Conservation (phyloP, 2,329 filamentous ascomycete genomes). For the Fusarium sp. region DNA sequence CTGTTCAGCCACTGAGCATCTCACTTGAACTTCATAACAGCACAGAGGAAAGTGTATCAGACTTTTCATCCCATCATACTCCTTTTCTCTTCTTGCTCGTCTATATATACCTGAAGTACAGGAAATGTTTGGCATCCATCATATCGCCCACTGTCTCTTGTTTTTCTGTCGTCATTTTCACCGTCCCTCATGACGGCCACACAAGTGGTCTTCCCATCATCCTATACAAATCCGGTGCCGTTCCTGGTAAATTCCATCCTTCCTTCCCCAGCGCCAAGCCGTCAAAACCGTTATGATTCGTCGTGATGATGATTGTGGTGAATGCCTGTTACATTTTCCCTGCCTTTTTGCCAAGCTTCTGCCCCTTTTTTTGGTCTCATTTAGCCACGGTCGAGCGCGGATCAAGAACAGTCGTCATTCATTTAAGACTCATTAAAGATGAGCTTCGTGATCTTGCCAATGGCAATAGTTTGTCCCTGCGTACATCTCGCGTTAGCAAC, state of each 20-base stretch:
- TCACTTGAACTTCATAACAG: neutral
- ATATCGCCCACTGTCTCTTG: constrained; percentile 38
- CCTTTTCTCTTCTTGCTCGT: constrained; percentile 39
- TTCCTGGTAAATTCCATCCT: constrained; percentile 11
- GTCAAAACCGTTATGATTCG: constrained; percentile 33
- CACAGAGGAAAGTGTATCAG: neutral
- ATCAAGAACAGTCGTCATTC: constrained; percentile 40
- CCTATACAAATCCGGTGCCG: constrained; percentile 41
- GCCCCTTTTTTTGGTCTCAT: constrained; percentile 17
- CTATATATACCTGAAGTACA: constrained; percentile 42
- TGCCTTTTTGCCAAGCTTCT: constrained; percentile 26
- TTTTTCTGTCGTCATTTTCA: constrained; percentile 29
- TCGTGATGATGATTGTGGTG: constrained; percentile 32
- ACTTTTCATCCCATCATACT: constrained; percentile 14
- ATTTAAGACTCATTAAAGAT: constrained; percentile 60
- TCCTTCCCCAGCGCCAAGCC: constrained; percentile 21
- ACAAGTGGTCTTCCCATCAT: constrained; percentile 37
- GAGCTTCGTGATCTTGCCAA: constrained; percentile 98
- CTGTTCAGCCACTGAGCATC: neutral
- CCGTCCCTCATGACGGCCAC: constrained; percentile 28
- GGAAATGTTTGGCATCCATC: constrained; percentile 41
- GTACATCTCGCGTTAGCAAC: constrained; percentile 50
- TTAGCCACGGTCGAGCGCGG: constrained; percentile 4
- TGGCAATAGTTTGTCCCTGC: constrained; percentile 98
- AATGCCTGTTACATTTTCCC: constrained; percentile 30